phyloP scores from a whole-genome alignment of 2,329 filamentous ascomycete genomes.

The Zymoseptoria tritici region DNA sequence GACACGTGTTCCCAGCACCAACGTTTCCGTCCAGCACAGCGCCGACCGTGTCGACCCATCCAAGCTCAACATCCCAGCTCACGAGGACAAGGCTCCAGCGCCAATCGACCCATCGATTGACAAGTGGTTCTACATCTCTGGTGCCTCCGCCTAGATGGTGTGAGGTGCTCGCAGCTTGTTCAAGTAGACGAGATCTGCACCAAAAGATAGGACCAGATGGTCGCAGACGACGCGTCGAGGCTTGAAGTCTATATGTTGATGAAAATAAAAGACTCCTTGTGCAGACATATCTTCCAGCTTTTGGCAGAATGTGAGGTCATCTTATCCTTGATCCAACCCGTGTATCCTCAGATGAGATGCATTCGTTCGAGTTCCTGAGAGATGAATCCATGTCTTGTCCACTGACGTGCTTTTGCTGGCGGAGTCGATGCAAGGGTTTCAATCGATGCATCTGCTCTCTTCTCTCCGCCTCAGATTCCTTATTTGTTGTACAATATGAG shows the following conservation, averaged over 20 bases:
- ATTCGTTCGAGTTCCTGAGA: neutral
- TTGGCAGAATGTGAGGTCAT: neutral
- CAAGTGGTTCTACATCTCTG: constrained; percentile 99
- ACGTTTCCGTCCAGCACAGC: constrained; percentile 68
- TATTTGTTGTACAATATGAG: neutral
- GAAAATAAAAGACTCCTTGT: neutral
- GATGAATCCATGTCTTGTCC: too few relatives aligned
- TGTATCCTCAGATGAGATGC: neutral
- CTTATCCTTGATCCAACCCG: neutral
- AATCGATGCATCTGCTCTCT: neutral
- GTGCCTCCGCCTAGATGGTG: constrained; percentile 51
- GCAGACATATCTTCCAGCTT: neutral
- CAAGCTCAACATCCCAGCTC: constrained; percentile 67
- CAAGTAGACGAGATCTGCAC: neutral
- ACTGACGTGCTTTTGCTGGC: too few relatives aligned
- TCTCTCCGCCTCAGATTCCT: neutral
- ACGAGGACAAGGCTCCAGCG: constrained; percentile 73
- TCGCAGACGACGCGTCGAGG: neutral
- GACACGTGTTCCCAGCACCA: constrained; percentile 53
- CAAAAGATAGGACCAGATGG: neutral
- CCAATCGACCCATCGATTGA: constrained; percentile 95
- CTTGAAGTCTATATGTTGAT: neutral
- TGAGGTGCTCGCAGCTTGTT: neutral
- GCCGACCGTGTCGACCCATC: constrained; percentile 60
- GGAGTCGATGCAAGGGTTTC: neutral